These are phyloP conservation scores for Trametes coccinea DNA, from an alignment of 768 basidiomycete species.

Conservation along the genomic window DNA sequence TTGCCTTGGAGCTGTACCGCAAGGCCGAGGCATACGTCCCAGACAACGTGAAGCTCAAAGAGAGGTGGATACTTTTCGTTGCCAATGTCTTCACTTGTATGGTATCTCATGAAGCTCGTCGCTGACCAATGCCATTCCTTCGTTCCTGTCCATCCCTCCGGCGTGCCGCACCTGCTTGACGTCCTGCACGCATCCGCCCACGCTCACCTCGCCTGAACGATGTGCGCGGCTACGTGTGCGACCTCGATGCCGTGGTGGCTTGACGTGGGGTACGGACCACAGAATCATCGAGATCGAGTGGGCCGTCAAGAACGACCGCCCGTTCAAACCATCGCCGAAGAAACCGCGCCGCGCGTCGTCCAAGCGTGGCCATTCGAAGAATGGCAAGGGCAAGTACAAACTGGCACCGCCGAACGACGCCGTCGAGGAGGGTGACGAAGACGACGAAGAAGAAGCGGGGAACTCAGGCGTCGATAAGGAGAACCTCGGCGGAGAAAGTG, in stretches of 20 bases:
- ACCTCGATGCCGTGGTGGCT: neutral
- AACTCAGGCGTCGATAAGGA: constrained; percentile 6
- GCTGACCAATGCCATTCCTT: constrained; percentile 33
- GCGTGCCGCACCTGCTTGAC: constrained; percentile 29
- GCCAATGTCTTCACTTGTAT: constrained; percentile 63
- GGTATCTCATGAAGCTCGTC: constrained; percentile 44
- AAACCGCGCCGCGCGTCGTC: constrained; percentile 8
- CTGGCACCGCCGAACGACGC: neutral
- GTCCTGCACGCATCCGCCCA: neutral
- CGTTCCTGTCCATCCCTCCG: constrained; percentile 4
- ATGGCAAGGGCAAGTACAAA: constrained; percentile 7
- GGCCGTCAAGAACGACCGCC: constrained; percentile 63
- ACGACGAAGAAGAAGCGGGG: constrained; percentile 2
- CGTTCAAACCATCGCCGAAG: constrained; percentile 58
- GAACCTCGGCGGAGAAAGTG: constrained; percentile 1
- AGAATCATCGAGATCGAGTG: constrained; percentile 85
- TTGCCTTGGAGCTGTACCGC: constrained; percentile 78
- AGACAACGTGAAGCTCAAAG: constrained; percentile 82
- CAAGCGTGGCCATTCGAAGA: constrained; percentile 1
- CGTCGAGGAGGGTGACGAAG: neutral
- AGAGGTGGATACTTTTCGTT: constrained; percentile 82
- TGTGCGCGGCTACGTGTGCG: no score
- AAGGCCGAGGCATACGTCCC: constrained; percentile 83
- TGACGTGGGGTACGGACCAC: constrained; percentile 1
- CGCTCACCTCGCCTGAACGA: neutral